phyloP scores from a whole-genome alignment of 1,284 basidiomycete genomes.

The Schizophyllum commune region DNA sequence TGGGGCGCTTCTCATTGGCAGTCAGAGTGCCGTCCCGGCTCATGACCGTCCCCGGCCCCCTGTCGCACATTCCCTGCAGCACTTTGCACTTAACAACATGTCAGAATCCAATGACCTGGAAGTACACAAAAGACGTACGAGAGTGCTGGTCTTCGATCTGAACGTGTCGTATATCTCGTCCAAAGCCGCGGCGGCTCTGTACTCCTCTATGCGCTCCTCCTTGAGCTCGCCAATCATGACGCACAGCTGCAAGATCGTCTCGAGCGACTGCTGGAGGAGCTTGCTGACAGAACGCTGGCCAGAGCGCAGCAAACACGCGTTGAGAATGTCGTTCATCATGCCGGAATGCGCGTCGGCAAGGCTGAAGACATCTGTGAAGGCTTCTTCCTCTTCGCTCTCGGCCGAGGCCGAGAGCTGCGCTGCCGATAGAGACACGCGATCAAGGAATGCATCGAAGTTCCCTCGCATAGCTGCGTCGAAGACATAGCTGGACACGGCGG shows the following conservation, averaged over 20 bases:
- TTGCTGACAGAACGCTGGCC: conserved; percentile 63
- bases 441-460: conserved; percentile 66
- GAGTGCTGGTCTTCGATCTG: conserved; percentile 40
- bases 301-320: conserved; percentile 69
- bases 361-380: conserved; percentile 69
- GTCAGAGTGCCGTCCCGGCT: conserved; percentile 16
- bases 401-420: conserved; percentile 1
- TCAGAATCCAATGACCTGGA: neutral
- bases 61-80: conserved; percentile 36
- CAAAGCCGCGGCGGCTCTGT: conserved; percentile 48
- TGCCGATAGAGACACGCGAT: conserved; percentile 23
- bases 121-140: conserved; percentile 41
- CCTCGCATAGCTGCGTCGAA: conserved; percentile 71
- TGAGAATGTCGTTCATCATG: conserved; percentile 69
- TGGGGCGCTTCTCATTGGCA: conserved; percentile 17
- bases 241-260: conserved; percentile 64
- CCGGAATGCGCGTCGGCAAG: conserved; percentile 64
- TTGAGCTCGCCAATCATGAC: conserved; percentile 59
- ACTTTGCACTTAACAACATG: conserved; percentile 27
- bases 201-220: conserved; percentile 46
- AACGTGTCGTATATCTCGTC: conserved; percentile 50
- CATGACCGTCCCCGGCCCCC: conserved; percentile 18
- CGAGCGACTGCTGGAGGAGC: conserved; percentile 57
- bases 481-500: conserved; percentile 57
- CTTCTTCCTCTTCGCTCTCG: conserved; percentile 11